Conservation (phyloP, 2,329 filamentous ascomycete genomes). For the Diaporthe vexans region DNA sequence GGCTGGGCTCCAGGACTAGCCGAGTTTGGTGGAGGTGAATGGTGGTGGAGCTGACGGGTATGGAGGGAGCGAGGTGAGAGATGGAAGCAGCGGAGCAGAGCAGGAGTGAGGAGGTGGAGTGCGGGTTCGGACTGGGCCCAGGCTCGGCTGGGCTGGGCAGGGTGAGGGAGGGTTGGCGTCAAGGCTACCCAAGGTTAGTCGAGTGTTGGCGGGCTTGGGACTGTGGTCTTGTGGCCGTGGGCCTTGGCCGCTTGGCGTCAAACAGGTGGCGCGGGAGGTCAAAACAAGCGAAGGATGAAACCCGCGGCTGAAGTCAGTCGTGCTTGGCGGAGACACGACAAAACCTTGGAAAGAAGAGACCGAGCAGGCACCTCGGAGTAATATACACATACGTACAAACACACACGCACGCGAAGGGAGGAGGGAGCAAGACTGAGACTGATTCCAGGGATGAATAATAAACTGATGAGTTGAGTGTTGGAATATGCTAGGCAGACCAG, state of each 20-base stretch:
- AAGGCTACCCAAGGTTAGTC: neutral
- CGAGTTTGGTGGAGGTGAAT: conserved; percentile 32
- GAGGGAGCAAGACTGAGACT: neutral
- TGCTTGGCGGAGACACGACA: conserved; percentile 32
- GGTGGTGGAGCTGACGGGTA: conserved; percentile 20
- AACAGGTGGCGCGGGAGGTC: conserved; percentile 26
- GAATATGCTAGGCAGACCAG: too few species aligned
- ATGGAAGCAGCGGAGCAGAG: conserved; percentile 17
- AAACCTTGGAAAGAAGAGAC: conserved; percentile 19
- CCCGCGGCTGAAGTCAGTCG: conserved; percentile 34
- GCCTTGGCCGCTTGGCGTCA: conserved; percentile 35
- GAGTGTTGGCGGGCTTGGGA: conserved; percentile 11
- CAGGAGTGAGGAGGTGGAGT: conserved; percentile 20
- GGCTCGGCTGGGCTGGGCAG: conserved; percentile 32
- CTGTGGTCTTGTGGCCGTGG: conserved; percentile 3
- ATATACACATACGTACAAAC: too few species aligned
- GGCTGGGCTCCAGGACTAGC: conserved; percentile 23
- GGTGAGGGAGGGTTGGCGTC: conserved; percentile 21
- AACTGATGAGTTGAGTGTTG: neutral
- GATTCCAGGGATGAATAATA: neutral
- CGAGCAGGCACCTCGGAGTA: neutral
- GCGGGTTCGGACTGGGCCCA: conserved; percentile 33
- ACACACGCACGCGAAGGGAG: neutral
- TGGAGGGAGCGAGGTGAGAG: neutral
- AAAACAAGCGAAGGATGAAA: conserved; percentile 39